Percentiles rank a stretch among this genome's conserved stretches.
Conservation (phyloP, 345 rosid genomes). For the Moringa oleifera region DNA sequence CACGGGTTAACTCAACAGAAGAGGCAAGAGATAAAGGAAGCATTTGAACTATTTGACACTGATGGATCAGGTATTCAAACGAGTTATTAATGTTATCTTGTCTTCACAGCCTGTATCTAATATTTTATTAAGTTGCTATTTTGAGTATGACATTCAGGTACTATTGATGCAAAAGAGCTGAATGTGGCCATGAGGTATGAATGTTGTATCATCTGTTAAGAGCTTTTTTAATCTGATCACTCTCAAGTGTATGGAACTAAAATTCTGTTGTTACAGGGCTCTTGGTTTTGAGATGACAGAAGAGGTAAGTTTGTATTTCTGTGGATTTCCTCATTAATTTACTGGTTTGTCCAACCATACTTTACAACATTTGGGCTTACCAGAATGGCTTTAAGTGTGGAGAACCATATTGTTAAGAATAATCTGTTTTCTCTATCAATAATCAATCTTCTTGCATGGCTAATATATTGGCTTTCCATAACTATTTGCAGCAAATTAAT, state of each 20-base stretch:
- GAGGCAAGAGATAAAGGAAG: slow-evolving; percentile 89
- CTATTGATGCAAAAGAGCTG: slow-evolving; percentile 95
- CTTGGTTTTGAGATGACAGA: slow-evolving; percentile 96
- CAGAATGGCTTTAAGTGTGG: background rate
- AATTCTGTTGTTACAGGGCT: slow-evolving; percentile 52
- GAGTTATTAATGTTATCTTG: background rate
- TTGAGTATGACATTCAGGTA: slow-evolving; percentile 41
- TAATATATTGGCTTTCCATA: slow-evolving; percentile 8
- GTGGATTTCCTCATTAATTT: background rate
- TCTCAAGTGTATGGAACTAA: slow-evolving; percentile 2
- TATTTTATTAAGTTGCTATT: slow-evolving; percentile 4
- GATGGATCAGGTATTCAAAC: slow-evolving; percentile 71
- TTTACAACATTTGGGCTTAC: background rate
- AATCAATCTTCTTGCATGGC: background rate
- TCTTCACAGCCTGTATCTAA: background rate
- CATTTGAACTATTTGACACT: slow-evolving; percentile 87
- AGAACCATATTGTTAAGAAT: background rate
- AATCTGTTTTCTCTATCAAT: background rate
- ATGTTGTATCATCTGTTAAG: background rate
- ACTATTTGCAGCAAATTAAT: slow-evolving; percentile 67
- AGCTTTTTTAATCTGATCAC: background rate
- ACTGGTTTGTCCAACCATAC: background rate
- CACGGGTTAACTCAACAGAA: slow-evolving; percentile 66
- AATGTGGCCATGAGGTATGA: slow-evolving; percentile 94
- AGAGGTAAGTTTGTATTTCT: slow-evolving; percentile 45